phyloP scores from a whole-genome alignment of 169 alveolate genomes.

The Plasmodium gonderi region DNA sequence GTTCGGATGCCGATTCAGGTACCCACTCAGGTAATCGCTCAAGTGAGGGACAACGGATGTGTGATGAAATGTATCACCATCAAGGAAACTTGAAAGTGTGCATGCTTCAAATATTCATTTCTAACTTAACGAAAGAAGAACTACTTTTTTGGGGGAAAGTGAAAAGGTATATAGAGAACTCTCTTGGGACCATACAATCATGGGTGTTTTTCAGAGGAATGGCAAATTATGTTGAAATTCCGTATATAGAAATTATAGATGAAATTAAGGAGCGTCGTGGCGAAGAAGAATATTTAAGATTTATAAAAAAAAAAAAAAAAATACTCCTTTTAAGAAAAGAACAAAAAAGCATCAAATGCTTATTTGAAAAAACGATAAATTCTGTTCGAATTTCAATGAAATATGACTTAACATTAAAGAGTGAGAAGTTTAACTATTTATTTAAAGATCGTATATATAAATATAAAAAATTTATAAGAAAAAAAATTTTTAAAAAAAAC shows the following conservation, averaged over 20 bases:
- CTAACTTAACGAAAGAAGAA: slow-evolving; percentile 52
- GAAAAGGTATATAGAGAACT: slow-evolving; percentile 26
- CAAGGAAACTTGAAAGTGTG: background rate
- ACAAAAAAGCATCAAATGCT: slow-evolving; percentile 38
- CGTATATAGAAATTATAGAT: slow-evolving; percentile 33
- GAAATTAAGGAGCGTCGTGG: background rate
- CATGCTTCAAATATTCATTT: slow-evolving; percentile 50
- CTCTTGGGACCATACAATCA: slow-evolving; percentile 31
- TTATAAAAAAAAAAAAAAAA: slow-evolving; percentile 48
- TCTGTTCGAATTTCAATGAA: slow-evolving; percentile 61
- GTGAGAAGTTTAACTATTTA: slow-evolving; percentile 19
- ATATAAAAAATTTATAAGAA: slow-evolving; percentile 50
- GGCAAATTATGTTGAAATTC: slow-evolving; percentile 41
- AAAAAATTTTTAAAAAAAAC: background rate
- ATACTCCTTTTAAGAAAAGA: slow-evolving; percentile 5
- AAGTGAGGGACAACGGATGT: too few species aligned
- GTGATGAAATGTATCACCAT: background rate
- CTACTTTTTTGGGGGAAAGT: slow-evolving; percentile 32
- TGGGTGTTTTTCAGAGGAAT: background rate
- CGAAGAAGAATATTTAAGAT: background rate
- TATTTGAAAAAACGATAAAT: slow-evolving; percentile 60
- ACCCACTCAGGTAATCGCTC: too few species aligned
- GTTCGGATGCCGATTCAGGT: too few species aligned
- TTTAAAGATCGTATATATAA: slow-evolving; percentile 31
- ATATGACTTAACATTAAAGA: slow-evolving; percentile 6